Conservation (phyloP, 1,284 basidiomycete species). For the Chondrostereum purpureum region DNA sequence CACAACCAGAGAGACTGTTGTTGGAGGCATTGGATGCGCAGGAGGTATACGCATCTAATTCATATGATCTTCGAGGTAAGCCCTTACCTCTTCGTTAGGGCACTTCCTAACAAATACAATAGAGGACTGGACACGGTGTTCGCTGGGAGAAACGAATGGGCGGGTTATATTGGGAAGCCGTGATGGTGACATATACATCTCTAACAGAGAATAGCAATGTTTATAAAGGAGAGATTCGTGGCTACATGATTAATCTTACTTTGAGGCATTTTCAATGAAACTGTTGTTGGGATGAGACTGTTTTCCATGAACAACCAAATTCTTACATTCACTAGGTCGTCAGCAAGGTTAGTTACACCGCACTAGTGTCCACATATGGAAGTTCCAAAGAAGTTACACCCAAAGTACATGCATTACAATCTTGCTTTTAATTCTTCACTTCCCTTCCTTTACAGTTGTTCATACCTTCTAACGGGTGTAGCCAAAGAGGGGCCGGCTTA, state of each 20-base stretch:
- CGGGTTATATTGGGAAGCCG: slow-evolving; percentile 38
- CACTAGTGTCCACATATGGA: too few species aligned
- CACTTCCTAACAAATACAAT: neutral
- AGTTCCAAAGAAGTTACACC: too few species aligned
- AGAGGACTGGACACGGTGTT: slow-evolving; percentile 44
- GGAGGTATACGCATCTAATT: slow-evolving; percentile 32
- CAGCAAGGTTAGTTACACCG: too few species aligned
- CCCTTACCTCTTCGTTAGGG: neutral
- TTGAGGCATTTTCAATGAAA: too few species aligned
- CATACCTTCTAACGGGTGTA: slow-evolving; percentile 49
- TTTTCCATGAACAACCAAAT: too few species aligned
- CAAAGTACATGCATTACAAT: slow-evolving; percentile 37
- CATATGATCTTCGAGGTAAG: slow-evolving; percentile 45
- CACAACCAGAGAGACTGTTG: slow-evolving; percentile 4
- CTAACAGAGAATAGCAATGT: slow-evolving; percentile 18
- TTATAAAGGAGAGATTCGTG: too few species aligned
- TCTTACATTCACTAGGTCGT: too few species aligned
- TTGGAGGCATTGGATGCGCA: slow-evolving; percentile 25
- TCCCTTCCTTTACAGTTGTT: slow-evolving; percentile 39
- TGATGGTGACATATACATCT: slow-evolving; percentile 32
- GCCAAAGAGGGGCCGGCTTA: slow-evolving; percentile 23
- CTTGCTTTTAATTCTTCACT: slow-evolving; percentile 55
- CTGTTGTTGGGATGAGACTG: too few species aligned
- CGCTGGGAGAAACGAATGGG: slow-evolving; percentile 41
- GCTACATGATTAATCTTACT: too few species aligned